Conservation (phyloP, 2,329 filamentous ascomycete genomes). For the Ophiostoma angusticollis region DNA sequence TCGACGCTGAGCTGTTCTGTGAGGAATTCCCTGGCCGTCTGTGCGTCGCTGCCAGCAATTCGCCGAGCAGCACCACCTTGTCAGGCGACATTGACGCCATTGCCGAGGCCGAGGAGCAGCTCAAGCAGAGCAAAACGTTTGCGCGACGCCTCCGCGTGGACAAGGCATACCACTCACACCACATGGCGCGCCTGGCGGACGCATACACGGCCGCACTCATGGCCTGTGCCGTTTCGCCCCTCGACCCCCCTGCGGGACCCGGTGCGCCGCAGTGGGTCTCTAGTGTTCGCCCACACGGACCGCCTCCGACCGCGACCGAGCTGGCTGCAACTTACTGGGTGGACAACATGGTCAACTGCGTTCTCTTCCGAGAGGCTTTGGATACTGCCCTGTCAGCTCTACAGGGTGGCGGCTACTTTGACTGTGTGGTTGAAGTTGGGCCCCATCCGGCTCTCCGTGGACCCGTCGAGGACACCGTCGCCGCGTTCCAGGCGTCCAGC, state of each 20-base stretch:
- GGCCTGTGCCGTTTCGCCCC: constrained; percentile 1
- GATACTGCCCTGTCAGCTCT: constrained; percentile 6
- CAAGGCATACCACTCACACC: constrained; percentile 26
- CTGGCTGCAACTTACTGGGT: constrained; percentile 19
- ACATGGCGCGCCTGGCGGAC: constrained; percentile 19
- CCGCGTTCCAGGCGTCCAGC: constrained; percentile 12
- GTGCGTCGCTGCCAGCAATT: constrained; percentile 9
- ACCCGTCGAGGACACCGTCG: constrained; percentile 8
- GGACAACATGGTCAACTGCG: constrained; percentile 19
- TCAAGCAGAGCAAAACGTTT: constrained; percentile 14
- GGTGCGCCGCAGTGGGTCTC: too few species aligned
- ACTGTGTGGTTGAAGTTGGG: constrained; percentile 22
- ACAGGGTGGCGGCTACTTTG: constrained; percentile 18
- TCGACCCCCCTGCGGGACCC: too few species aligned
- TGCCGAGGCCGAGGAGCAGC: constrained; percentile 15
- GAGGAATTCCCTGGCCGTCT: background rate
- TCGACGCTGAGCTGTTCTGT: constrained; percentile 22
- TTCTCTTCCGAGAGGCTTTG: constrained; percentile 16
- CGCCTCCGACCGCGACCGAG: constrained; percentile 5
- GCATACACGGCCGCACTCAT: constrained; percentile 14
- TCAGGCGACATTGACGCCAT: constrained; percentile 24
- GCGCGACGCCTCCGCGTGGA: constrained; percentile 23
- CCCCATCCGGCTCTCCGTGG: constrained; percentile 17
- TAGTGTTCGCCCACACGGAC: constrained; percentile 16
- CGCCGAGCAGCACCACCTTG: constrained; percentile 26